Percentiles rank a stretch among this genome's conserved stretches.
These are phyloP conservation scores for Papilionanthe hybrid DNA, from an alignment of 116 monocot genomes.

Conservation along the genomic window DNA sequence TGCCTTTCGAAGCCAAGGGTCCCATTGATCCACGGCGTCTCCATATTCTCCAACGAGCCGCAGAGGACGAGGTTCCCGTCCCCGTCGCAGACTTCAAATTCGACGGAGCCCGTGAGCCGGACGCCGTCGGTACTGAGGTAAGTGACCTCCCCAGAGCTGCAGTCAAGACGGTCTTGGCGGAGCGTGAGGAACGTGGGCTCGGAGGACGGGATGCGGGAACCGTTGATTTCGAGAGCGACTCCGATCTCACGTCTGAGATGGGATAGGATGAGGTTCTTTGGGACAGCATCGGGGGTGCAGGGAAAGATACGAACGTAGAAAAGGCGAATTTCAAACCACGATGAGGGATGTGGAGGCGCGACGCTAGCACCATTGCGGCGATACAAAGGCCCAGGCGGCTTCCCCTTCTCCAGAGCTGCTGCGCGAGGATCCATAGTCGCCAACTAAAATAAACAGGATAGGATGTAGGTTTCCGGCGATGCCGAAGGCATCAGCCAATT, in stretches of 20 bases:
- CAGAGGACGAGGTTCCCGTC: constrained; percentile 53
- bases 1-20: constrained; percentile 10
- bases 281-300: constrained; percentile 26
- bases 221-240: constrained; percentile 54
- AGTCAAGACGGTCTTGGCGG: constrained; percentile 65
- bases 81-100: constrained; percentile 73
- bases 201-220: constrained; percentile 34
- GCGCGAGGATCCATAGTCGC: background rate
- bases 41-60: constrained; percentile 72
- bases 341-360: constrained; percentile 20
- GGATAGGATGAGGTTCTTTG: constrained; percentile 36
- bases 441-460: background rate
- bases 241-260: constrained; percentile 59
- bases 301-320: constrained; percentile 64
- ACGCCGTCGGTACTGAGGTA: constrained; percentile 77
- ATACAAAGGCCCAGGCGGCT: background rate
- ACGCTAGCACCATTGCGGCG: background rate
- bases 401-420: background rate
- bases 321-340: constrained; percentile 65
- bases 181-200: constrained; percentile 42
- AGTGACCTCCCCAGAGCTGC: constrained; percentile 56
- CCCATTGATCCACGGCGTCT: constrained; percentile 50
- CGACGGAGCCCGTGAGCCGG: constrained; percentile 53
- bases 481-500: constrained; percentile 1
- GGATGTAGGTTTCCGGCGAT: background rate